A percentile compares a stretch with the other conserved stretches of the same genome.
phyloP scores from a whole-genome alignment of 1,284 basidiomycete species.

The Ceratorhiza oryzae-sativae region DNA sequence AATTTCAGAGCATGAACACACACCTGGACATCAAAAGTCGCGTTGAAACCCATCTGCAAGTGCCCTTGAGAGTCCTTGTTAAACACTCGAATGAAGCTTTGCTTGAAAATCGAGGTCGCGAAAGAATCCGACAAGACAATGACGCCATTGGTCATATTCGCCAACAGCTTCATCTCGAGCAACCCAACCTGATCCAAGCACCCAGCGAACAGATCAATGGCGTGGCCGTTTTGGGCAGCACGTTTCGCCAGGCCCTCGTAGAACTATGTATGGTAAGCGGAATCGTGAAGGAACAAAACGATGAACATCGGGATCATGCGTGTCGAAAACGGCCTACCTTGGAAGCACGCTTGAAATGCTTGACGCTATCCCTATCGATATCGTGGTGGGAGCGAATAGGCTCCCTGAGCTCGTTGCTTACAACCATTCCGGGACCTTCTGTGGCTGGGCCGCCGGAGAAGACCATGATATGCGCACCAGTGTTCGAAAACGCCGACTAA shows the following conservation, averaged over 20 bases:
- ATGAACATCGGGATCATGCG: background rate
- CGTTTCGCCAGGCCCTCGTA: conserved; percentile 96
- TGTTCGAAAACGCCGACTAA: conserved; percentile 92
- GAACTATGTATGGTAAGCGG: conserved; percentile 62
- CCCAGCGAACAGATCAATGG: conserved; percentile 94
- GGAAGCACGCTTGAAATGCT: conserved; percentile 96
- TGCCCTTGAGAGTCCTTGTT: conserved; percentile 93
- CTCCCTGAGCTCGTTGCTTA: conserved; percentile 94
- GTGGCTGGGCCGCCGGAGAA: conserved; percentile 97
- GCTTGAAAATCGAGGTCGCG: conserved; percentile 98
- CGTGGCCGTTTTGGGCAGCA: conserved; percentile 93
- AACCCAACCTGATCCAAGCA: conserved; percentile 98
- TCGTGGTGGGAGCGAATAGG: conserved; percentile 99
- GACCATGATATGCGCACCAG: conserved; percentile 95
- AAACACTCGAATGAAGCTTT: conserved; percentile 94
- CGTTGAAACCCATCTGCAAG: conserved; percentile 98
- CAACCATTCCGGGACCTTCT: conserved; percentile 97
- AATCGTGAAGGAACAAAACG: background rate
- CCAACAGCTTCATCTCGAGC: conserved; percentile 95
- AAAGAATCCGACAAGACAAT: conserved; percentile 98
- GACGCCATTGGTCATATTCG: conserved; percentile 95
- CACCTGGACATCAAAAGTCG: conserved; percentile 96
- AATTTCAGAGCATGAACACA: too few species aligned
- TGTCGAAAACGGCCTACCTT: conserved; percentile 69
- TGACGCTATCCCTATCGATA: conserved; percentile 96